Evolutionary conservation across 768 basidiomycete species (phyloP).

Genomic region (Coprinellus aureogranulatus): DNA sequence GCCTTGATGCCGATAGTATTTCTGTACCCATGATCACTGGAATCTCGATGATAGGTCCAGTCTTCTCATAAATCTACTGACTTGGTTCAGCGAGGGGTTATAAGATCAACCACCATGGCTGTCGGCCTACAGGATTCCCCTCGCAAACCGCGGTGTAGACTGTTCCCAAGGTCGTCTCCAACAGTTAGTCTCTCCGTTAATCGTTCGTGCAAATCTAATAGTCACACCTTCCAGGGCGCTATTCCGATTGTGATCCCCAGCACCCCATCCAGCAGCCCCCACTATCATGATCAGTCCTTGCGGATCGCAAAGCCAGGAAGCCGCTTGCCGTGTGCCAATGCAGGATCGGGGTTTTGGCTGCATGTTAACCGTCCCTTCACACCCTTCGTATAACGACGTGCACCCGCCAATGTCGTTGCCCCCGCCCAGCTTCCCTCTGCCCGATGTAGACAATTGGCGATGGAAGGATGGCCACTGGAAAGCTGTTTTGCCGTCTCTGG

Average conservation of each 20-base stretch:
- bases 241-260: constrained; percentile 28
- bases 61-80: not conserved
- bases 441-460: constrained; percentile 39
- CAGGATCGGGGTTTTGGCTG: constrained; percentile 55
- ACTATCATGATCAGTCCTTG: constrained; percentile 53
- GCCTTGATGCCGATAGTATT: not conserved
- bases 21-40: not conserved
- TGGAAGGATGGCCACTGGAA: constrained; percentile 56
- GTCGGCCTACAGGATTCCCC: not conserved
- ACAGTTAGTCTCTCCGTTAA: too few relatives aligned
- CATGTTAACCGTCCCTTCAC: constrained; percentile 48
- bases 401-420: constrained; percentile 40
- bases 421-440: constrained; percentile 17
- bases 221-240: constrained; percentile 2
- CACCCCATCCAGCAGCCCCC: constrained; percentile 39
- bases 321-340: constrained; percentile 46
- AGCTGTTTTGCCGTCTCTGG: constrained; percentile 43
- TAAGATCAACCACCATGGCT: not conserved
- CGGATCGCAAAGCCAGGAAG: constrained; percentile 34
- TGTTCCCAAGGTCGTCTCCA: too few relatives aligned
- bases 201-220: too few relatives aligned
- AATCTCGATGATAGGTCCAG: not conserved
- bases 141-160: too few relatives aligned
- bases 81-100: too few relatives aligned
- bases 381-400: constrained; percentile 43